Percentiles rank a stretch among this genome's conserved stretches.
These are phyloP conservation scores for Dendrobium catenatum DNA, from an alignment of 106 monocot genomes.

Conservation along the genomic window DNA sequence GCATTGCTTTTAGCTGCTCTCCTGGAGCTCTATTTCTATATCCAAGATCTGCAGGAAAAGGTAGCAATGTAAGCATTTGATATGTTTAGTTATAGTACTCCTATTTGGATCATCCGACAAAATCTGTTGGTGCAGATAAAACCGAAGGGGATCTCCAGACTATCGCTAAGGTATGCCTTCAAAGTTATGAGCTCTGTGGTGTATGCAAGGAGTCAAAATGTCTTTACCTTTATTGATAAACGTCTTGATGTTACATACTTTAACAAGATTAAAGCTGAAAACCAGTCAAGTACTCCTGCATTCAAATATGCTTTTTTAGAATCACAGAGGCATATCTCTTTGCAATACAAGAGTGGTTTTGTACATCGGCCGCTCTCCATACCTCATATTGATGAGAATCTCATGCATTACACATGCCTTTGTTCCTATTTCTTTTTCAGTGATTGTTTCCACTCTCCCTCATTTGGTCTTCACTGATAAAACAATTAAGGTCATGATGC, in stretches of 20 bases:
- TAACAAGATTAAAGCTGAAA: neutral
- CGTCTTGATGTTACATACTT: neutral
- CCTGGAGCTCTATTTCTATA: constrained; percentile 28
- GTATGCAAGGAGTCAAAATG: neutral
- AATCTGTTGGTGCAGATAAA: constrained; percentile 1
- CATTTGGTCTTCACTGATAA: neutral
- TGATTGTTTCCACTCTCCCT: neutral
- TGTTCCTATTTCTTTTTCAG: neutral
- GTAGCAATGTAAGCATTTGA: constrained; percentile 6
- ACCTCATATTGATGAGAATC: neutral
- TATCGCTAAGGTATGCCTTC: neutral
- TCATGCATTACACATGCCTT: neutral
- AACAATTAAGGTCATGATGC: neutral
- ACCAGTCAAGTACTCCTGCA: neutral
- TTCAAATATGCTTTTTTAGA: neutral
- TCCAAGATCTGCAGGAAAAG: constrained; percentile 26
- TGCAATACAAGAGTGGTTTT: neutral
- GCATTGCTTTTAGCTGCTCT: constrained; percentile 20
- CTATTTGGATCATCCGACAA: neutral
- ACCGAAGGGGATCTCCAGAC: neutral
- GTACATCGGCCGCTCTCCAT: neutral
- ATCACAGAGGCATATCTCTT: neutral
- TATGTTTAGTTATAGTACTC: neutral
- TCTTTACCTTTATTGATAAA: neutral
- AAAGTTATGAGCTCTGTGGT: neutral